Evolutionary conservation across 345 rosid species (phyloP).

Genomic region (Linum lewisii): DNA sequence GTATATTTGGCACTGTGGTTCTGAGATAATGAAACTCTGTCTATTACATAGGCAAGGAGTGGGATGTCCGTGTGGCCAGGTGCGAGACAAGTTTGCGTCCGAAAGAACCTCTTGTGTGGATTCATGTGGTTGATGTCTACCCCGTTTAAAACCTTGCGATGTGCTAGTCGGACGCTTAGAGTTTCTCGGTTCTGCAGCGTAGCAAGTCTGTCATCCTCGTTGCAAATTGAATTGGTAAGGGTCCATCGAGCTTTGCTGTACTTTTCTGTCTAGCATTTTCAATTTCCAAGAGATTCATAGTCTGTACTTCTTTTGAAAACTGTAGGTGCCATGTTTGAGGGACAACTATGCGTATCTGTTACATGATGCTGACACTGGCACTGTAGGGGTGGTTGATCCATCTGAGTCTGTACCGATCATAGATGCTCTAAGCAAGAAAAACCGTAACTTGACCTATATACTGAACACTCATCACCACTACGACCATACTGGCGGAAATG

Average conservation of each 20-base stretch:
- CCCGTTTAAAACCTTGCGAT: conserved; percentile 86
- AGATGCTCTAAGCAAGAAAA: conserved; percentile 69
- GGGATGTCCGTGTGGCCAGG: conserved; percentile 76
- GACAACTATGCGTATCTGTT: conserved; percentile 93
- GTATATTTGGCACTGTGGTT: background rate
- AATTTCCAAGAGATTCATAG: background rate
- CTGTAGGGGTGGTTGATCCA: conserved; percentile 99
- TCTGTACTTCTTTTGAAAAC: conserved; percentile 1
- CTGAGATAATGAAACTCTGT: too few species aligned
- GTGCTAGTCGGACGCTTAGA: conserved; percentile 80
- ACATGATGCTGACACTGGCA: conserved; percentile 89
- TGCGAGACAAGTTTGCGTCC: conserved; percentile 65
- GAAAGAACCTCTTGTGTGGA: conserved; percentile 79
- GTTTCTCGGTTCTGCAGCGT: conserved; percentile 87
- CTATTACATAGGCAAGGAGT: conserved; percentile 42
- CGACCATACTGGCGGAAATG: conserved; percentile 87
- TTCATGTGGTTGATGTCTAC: conserved; percentile 58
- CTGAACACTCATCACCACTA: conserved; percentile 91
- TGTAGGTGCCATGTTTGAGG: conserved; percentile 82
- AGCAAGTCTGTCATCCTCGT: conserved; percentile 57
- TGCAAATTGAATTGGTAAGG: conserved; percentile 89
- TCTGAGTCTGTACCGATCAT: conserved; percentile 81
- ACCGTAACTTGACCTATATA: conserved; percentile 81
- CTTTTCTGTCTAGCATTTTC: background rate
- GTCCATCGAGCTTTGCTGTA: background rate